A percentile compares a stretch with the other conserved stretches of the same genome.
Evolutionary conservation across 441 rosid species (phyloP).

Genomic region (Adansonia gregorii): DNA sequence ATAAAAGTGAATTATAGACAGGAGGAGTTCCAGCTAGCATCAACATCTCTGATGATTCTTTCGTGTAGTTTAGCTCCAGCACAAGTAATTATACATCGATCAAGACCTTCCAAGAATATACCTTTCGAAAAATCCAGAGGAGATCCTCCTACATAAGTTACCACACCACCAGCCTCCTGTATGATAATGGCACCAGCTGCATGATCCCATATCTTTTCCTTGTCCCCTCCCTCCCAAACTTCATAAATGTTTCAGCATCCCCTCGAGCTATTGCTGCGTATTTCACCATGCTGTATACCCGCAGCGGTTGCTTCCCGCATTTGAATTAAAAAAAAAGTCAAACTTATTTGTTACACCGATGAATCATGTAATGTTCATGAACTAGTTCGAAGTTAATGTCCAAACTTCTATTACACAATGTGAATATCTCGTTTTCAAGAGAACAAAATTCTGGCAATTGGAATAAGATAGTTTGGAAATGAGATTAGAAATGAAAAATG

Average conservation of each 20-base stretch:
- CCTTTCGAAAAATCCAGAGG: slow-evolving; percentile 65
- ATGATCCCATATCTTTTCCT: slow-evolving; percentile 85
- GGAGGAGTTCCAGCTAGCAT: slow-evolving; percentile 79
- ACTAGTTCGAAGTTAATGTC: background rate
- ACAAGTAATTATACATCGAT: slow-evolving; percentile 65
- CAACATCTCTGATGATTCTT: slow-evolving; percentile 57
- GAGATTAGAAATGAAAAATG: background rate
- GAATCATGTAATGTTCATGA: slow-evolving; percentile 4
- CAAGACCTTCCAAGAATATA: slow-evolving; percentile 58
- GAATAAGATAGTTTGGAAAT: background rate
- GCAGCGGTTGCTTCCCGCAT: slow-evolving; percentile 65
- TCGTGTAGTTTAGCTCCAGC: slow-evolving; percentile 56
- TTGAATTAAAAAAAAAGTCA: background rate
- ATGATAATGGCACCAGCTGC: slow-evolving; percentile 66
- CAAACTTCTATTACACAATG: background rate
- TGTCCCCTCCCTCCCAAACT: slow-evolving; percentile 68
- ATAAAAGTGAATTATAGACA: slow-evolving; percentile 39
- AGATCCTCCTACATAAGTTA: slow-evolving; percentile 66
- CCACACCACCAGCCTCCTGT: slow-evolving; percentile 73
- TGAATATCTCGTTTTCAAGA: background rate
- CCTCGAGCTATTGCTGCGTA: slow-evolving; percentile 78
- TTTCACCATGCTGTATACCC: slow-evolving; percentile 77
- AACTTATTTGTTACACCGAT: slow-evolving; percentile 9
- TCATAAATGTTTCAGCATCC: slow-evolving; percentile 72
- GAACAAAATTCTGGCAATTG: background rate